Base-by-base conservation (phyloP, 2,329 filamentous ascomycete species). In the Aureobasidium lini region DNA sequence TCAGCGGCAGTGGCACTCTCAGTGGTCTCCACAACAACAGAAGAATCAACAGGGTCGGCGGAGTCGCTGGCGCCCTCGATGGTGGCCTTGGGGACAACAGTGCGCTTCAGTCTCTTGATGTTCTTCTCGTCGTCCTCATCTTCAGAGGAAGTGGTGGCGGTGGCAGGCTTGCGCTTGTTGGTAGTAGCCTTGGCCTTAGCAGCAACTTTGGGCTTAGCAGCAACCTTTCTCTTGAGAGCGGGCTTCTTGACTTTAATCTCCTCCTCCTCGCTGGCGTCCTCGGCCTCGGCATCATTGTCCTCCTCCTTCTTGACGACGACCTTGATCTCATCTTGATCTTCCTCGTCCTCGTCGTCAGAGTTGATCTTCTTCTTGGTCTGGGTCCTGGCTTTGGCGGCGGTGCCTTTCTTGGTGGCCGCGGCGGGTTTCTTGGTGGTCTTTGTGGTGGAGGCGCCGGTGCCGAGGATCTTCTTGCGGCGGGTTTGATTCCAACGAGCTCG, bases 401-500 rank as follows among this genome's bases (percentile, higher is more conserved):
- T 7, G 13, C 39, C 53, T 15, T 60, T 53, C 46, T 61, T 65
- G 40, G 29, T 50, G 10, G 15, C n/a, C n/a, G n/a, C 50, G 37
- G 60, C 18, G 43, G 43, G 46, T 57, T 67, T 67, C 62, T 62
- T 65, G 40, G 48, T 32, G 11, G 54, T 23, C 23, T 23, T 23
- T 23, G 23, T 10, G 63, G 47, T 32, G 10, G 53, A 39, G 13
- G 50, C 58, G 18, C 39, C 48, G 32, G 59, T 54, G 31, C 16
- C 40, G 10, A 49, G 57, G 60, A 66, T 66, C 60, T 67, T 68
- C 62, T 66, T 64, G 60, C 61, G 60, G 42, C 62, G 64, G 60
- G 66, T 67, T 42, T 66, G 61, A 40, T 47, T 56, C 66, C 66
- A 68, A 57, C 67, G 64, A n/a, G 57, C 60, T 6, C 61, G 62